Conservation (phyloP, 345 rosid species). For the Streptanthus diversifolius region DNA sequence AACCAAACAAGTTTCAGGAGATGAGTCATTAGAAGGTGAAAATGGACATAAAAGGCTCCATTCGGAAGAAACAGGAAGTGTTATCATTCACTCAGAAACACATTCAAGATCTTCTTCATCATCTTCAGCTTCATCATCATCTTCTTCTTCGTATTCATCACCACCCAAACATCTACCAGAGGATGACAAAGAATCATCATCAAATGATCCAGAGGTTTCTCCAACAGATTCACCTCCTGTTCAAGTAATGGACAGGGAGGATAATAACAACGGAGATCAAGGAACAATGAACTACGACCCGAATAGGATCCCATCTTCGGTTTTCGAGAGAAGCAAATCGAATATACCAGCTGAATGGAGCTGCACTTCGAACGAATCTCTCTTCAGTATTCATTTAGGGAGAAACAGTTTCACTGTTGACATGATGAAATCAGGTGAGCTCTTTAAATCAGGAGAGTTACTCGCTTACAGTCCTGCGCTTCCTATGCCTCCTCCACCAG, state of each 20-base stretch:
- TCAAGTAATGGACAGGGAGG: constrained; percentile 68
- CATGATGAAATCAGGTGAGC: constrained; percentile 36
- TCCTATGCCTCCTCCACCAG: constrained; percentile 35
- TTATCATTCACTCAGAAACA: constrained; percentile 5
- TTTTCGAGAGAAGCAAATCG: constrained; percentile 48
- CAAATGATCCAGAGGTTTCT: constrained; percentile 9
- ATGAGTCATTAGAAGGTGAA: neutral
- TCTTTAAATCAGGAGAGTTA: constrained; percentile 40
- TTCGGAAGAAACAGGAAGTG: constrained; percentile 7
- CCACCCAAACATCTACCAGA: constrained; percentile 43
- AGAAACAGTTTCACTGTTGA: constrained; percentile 47
- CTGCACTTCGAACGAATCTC: constrained; percentile 55
- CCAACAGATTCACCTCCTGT: constrained; percentile 54
- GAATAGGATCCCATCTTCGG: constrained; percentile 49
- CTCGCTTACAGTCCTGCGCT: constrained; percentile 34
- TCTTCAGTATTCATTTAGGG: constrained; percentile 70
- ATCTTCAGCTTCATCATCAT: constrained; percentile 32
- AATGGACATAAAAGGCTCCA: constrained; percentile 13
- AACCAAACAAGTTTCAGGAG: constrained; percentile 9
- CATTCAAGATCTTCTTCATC: constrained; percentile 35
- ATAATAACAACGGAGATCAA: constrained; percentile 21
- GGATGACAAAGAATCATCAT: neutral
- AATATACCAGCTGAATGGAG: constrained; percentile 58
- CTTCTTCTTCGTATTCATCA: constrained; percentile 36
- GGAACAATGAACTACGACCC: constrained; percentile 37